Evolutionary conservation across 2,329 filamentous ascomycete species (phyloP), one percentile per base, ranked within the genome.

Genomic region (Epichloe uncinata): DNA sequence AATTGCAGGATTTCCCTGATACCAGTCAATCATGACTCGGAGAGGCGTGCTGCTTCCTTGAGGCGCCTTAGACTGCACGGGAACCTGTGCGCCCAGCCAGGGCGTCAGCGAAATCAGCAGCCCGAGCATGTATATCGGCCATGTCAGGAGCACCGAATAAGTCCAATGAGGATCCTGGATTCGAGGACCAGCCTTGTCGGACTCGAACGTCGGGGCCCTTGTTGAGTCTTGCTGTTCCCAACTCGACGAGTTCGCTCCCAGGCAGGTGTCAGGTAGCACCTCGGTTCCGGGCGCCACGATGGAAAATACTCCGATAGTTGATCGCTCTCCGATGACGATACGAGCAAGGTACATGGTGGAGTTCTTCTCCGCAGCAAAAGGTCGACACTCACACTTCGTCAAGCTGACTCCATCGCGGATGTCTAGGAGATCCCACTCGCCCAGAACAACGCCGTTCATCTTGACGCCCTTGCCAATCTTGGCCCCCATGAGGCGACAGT

Each of bases 211-310:
- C 5, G n/a, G 26, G 22, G 22, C 20, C 11, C 13, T 20, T 9
- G 22, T 16, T 3, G 68, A 68, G 53, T 74, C 72, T 20, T 66
- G 58, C 22, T 71, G 61, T 55, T 79, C 77, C 73, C 75, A 78
- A 56, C 73, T 77, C 0, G 75, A 78, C 0, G 75, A 77, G 59
- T 78, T 78, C 8, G 73, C 68, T 0, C 76, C 75, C 20, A 80
- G 71, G 60, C 72, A 78, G 3, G 70, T 70, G 50, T 71, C 63
- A 6, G 70, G 66, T 0, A 74, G 72, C 2, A 79, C 55, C 5
- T 55, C 61, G 0, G 73, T 69, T 1, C 75, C 76, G 1, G 76
- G 69, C 0, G 75, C 72, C 3, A 79, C 59, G 45, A 75, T 69
- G 1, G 74, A 73, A 3, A 69, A 64, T 3, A 72, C 55, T 3